Percentiles rank a stretch among this genome's conserved stretches.
Conservation (phyloP, 176 grass and related monocot species). For the Urochloa ruziziensis region DNA sequence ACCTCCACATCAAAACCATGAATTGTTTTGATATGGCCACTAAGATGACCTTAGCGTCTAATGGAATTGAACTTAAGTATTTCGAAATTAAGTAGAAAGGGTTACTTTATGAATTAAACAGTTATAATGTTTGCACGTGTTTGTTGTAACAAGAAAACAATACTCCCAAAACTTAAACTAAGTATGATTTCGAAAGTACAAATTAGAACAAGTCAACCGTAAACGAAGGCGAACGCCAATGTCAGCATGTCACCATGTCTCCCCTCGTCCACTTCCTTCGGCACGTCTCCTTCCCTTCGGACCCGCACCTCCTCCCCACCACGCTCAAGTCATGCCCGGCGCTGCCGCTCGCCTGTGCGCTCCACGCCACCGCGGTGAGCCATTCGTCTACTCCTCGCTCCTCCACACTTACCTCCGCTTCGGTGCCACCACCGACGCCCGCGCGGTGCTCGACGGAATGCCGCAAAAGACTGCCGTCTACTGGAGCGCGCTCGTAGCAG, state of each 20-base stretch:
- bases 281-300: conserved; percentile 53
- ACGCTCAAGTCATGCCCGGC: conserved; percentile 63
- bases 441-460: conserved; percentile 54
- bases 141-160: no score
- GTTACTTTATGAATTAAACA: no score
- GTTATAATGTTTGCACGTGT: no score
- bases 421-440: conserved; percentile 25
- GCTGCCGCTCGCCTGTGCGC: conserved; percentile 29
- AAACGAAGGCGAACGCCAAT: not conserved
- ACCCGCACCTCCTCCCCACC: conserved; percentile 58
- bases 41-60: no score
- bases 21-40: no score
- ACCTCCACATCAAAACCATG: no score
- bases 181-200: no score
- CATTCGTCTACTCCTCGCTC: conserved; percentile 62
- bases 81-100: no score
- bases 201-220: no score
- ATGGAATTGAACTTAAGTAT: no score
- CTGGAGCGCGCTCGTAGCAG: conserved; percentile 61
- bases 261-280: conserved; percentile 48
- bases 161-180: no score
- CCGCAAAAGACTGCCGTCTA: conserved; percentile 30
- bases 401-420: conserved; percentile 56
- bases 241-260: not conserved
- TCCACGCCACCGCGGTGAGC: conserved; percentile 47